Conservation (phyloP, 257 asterid species). For the Capsicum chinense region DNA sequence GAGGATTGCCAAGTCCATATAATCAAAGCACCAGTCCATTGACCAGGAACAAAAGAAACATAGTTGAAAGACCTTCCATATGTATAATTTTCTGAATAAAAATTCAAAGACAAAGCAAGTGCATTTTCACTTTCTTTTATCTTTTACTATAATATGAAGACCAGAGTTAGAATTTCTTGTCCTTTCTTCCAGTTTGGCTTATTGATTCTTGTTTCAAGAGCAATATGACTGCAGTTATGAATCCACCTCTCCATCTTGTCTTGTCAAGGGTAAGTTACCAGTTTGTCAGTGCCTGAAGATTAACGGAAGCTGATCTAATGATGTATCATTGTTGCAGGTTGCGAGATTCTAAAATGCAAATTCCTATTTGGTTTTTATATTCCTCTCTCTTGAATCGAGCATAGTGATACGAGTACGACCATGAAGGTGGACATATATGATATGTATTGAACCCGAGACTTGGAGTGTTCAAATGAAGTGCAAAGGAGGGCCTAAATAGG, state of each 20-base stretch:
- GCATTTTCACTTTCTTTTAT: conserved; percentile 6
- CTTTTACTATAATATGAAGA: background rate
- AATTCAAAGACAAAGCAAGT: background rate
- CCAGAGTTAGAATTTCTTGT: background rate
- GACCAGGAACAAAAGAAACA: background rate
- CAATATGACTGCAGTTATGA: conserved; percentile 8
- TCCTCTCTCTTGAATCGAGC: background rate
- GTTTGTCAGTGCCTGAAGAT: background rate
- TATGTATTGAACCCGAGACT: too few relatives aligned
- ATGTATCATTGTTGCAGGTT: conserved; percentile 8
- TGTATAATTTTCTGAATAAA: background rate
- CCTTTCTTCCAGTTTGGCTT: conserved; percentile 16
- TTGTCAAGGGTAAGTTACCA: background rate
- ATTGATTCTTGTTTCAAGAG: background rate
- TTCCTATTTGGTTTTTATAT: background rate
- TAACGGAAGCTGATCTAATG: conserved; percentile 12
- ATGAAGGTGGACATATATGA: too few relatives aligned
- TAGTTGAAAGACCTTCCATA: background rate
- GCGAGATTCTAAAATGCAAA: background rate
- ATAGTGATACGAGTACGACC: too few relatives aligned
- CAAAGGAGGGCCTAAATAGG: too few relatives aligned
- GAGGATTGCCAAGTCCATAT: too few relatives aligned
- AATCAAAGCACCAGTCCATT: too few relatives aligned
- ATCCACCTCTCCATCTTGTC: background rate
- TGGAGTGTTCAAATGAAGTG: too few relatives aligned